Evolutionary conservation across 352 stramenopile species (phyloP).

Genomic region (Phytophthora nicotianae): DNA sequence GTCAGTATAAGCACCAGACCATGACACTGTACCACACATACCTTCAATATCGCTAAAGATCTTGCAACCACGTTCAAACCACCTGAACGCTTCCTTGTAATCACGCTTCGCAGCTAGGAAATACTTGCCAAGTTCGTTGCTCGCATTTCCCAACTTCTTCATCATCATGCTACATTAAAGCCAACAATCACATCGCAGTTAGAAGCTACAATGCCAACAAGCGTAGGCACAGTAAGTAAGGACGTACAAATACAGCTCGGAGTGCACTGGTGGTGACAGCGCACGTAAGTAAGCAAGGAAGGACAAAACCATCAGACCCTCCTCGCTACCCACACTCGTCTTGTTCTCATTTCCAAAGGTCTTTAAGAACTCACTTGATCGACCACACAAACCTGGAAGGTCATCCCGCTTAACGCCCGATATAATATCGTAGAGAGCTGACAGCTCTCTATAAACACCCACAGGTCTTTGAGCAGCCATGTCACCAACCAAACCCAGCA

Average conservation of each 20-base stretch:
- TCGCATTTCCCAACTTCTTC: constrained; percentile 89
- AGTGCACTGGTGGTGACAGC: constrained; percentile 65
- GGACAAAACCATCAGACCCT: constrained; percentile 54
- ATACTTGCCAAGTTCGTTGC: constrained; percentile 84
- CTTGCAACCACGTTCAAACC: constrained; percentile 81
- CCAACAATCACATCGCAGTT: constrained; percentile 16
- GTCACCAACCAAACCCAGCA: constrained; percentile 73
- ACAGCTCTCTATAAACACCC: constrained; percentile 25
- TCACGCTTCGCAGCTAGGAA: constrained; percentile 50
- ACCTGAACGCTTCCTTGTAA: constrained; percentile 65
- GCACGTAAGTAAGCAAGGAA: constrained; percentile 75
- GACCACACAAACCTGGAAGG: constrained; percentile 20
- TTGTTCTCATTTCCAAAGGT: constrained; percentile 13
- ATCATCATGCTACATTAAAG: constrained; percentile 64
- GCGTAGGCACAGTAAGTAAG: background rate
- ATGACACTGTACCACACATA: constrained; percentile 15
- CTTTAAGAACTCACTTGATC: constrained; percentile 17
- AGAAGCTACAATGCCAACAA: constrained; percentile 13
- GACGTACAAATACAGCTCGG: constrained; percentile 86
- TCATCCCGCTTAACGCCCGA: constrained; percentile 50
- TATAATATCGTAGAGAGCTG: constrained; percentile 48
- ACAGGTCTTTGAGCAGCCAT: constrained; percentile 57
- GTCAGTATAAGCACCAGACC: background rate
- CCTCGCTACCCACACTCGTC: constrained; percentile 10
- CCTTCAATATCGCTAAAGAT: constrained; percentile 87